Evolutionary conservation across 805 yeast species (phyloP), one percentile per base, ranked within the genome.

Genomic region (Komagataella pseudopastoris): DNA sequence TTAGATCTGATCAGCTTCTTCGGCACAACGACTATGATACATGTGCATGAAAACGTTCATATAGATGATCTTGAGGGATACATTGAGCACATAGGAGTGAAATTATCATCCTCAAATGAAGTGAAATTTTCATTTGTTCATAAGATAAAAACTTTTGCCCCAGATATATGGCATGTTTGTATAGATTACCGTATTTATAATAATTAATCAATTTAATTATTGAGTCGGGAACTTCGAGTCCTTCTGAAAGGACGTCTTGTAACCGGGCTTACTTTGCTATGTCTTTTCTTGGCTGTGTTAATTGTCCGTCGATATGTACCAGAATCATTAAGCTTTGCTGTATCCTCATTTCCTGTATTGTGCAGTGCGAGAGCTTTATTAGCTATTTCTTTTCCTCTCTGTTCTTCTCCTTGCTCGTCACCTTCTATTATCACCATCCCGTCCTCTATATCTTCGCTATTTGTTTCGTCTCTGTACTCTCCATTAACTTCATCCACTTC

Each of bases 141-240:
- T 55, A 76, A 70, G 56, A 85, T 88, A 51, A 88, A 88, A 66
- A 85, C 91, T 0, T 88, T 81, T 71, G 95, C 96, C 0, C 96
- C 96, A 0, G 91, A 84, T 49, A 80, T 88, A 1, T 83, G 86
- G 83, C 96, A 88, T 57, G 68, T 85, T 1, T 85, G 86, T 48
- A 69, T 74, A 2, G 84, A 79, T 50, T 49, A 30, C 8, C 39
- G 39, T 8, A 30, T 30, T 30, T 30, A 14, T 30, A 30, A 30
- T 30, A 10, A 30, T 4, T 10, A 7, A 30, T 30, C 20, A 30
- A n/a, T 30, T 14, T 30, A 30, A 30, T 10, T 30, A 30, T 30
- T 30, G 5, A 30, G 39, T 30, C 39, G 39, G 39, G 39, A 30
- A 14, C 39, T 30, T 30, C 39, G 39, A 30, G 39, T 30, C 39